Base-by-base conservation (phyloP, 2,329 filamentous ascomycete species). In the Exophiala spinifera region DNA sequence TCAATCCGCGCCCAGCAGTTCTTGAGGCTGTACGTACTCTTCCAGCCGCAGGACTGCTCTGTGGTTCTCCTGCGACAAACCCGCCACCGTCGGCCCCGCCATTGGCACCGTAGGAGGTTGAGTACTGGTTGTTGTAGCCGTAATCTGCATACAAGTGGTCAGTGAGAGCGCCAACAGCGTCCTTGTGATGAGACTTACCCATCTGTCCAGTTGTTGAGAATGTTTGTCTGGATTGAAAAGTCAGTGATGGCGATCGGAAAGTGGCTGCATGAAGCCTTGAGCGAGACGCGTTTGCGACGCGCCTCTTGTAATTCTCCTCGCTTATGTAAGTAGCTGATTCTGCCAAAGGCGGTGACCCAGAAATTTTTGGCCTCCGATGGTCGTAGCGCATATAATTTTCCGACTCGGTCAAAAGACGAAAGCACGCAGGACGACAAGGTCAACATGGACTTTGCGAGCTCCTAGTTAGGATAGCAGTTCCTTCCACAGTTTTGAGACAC, bases 11-110 rank as follows among this genome's bases (percentile, higher is more conserved):
- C 11, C 21, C 28, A 36, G 42, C 13, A 17, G 17, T 48, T 23
- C 25, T 40, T 40, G 15, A 14, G 19, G 31, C 10, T 53, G 25
- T 21, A 19, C 53, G 39, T 67, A 74, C 73, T 67, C 69, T 75
- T 62, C 70, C 70, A 48, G 67, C 70, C 4, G 72, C 65, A 21
- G 76, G 71, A 71, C 80, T 71, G 69, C 74, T 72, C 73, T 76
- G 67, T 47, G 67, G 63, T 58, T 75, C 74, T 45, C 74, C 75
- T 23, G 72, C 72, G 71, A 85, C 78, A 68, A 85, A 86, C 49
- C 83, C 83, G 51, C 82, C 82, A 52, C 79, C 81, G 49, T 76
- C 77, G 59, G 74, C 74, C 43, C 76, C 79, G 52, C 78, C 80
- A 62, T 77, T 74, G 33, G 74, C 78, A 53, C 78, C 78, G 67